phyloP scores from a whole-genome alignment of 441 rosid species.

The Geranium incanum region DNA sequence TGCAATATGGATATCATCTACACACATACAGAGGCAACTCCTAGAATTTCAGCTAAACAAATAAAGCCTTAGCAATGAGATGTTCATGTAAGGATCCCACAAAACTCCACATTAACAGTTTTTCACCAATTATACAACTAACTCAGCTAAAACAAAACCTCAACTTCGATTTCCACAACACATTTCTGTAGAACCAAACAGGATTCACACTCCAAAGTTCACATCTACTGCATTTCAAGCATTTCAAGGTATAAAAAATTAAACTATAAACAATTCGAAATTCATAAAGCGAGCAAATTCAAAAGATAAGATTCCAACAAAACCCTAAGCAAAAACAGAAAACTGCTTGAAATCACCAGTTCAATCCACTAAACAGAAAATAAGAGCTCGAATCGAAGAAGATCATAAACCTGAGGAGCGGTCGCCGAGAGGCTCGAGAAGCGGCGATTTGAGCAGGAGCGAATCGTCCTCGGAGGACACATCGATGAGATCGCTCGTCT shows the following conservation, averaged over 20 bases:
- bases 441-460: conserved; percentile 51
- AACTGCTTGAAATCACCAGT: not conserved
- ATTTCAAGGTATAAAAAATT: not conserved
- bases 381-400: not conserved
- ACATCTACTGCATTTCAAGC: not conserved
- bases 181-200: not conserved
- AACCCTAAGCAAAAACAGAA: not conserved
- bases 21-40: not conserved
- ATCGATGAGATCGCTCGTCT: conserved; percentile 46
- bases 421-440: conserved; percentile 22
- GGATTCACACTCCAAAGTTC: not conserved
- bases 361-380: not conserved
- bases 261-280: not conserved
- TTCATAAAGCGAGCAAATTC: not conserved
- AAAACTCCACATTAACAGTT: not conserved
- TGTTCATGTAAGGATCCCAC: not conserved
- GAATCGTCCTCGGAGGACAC: conserved; percentile 72
- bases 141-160: not conserved
- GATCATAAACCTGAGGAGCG: conserved; percentile 31
- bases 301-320: not conserved
- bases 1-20: not conserved
- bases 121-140: not conserved
- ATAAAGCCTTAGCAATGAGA: not conserved
- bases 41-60: not conserved
- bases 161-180: conserved; percentile 2